Evolutionary conservation across 371 early-diverging fungal species (phyloP).

Genomic region (Lichtheimia ornata): DNA sequence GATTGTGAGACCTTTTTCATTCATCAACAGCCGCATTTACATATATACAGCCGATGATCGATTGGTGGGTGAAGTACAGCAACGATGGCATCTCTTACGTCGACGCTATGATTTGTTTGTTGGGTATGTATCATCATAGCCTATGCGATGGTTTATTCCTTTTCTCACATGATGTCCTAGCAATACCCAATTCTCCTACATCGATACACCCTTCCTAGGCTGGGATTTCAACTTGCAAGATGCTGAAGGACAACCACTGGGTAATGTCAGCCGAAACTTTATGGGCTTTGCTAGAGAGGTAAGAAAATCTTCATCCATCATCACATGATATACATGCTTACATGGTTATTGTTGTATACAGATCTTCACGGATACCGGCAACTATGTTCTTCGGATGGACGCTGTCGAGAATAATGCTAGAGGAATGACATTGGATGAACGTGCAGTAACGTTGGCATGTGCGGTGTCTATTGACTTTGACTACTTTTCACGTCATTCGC

Average conservation of each 20-base stretch:
- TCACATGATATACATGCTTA: background rate
- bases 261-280: slow-evolving; percentile 80
- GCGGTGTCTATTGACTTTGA: slow-evolving; percentile 92
- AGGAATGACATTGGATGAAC: slow-evolving; percentile 77
- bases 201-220: slow-evolving; percentile 76
- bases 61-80: slow-evolving; percentile 86
- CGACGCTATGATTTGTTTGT: slow-evolving; percentile 84
- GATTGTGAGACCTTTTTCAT: slow-evolving; percentile 76
- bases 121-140: slow-evolving; percentile 22
- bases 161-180: slow-evolving; percentile 5
- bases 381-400: slow-evolving; percentile 83
- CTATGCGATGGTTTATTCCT: background rate
- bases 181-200: slow-evolving; percentile 71
- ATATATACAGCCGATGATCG: slow-evolving; percentile 63
- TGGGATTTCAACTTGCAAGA: slow-evolving; percentile 82
- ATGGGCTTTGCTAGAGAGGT: slow-evolving; percentile 84
- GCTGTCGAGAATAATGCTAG: slow-evolving; percentile 55
- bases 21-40: slow-evolving; percentile 78
- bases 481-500: slow-evolving; percentile 85
- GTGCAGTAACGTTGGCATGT: slow-evolving; percentile 82
- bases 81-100: slow-evolving; percentile 85
- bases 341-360: slow-evolving; percentile 14
- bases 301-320: background rate
- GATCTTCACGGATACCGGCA: slow-evolving; percentile 88
- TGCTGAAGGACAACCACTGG: slow-evolving; percentile 60